These are phyloP conservation scores for Selenicereus undatus DNA, from an alignment of 148 eudicot species.

Conservation along the genomic window DNA sequence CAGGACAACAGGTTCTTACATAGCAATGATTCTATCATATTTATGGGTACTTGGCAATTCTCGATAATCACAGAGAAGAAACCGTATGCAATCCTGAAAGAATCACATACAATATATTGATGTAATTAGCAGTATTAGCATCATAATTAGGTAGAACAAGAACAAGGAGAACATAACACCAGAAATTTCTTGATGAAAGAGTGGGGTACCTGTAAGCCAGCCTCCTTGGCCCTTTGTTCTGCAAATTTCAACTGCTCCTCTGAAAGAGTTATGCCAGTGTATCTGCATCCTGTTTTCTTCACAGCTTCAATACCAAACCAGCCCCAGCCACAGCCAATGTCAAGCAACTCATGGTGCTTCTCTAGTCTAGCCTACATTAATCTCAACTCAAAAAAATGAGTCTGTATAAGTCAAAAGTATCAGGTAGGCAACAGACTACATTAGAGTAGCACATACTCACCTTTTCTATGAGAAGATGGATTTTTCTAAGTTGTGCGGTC, in stretches of 20 bases:
- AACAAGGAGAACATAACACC: too few species aligned
- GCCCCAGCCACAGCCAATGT: conserved; percentile 99
- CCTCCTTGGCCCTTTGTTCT: conserved; percentile 69
- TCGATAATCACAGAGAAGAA: conserved; percentile 82
- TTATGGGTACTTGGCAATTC: conserved; percentile 48
- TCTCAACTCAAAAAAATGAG: background rate
- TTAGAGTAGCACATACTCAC: conserved; percentile 20
- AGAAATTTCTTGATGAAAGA: background rate
- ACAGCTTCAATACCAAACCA: conserved; percentile 88
- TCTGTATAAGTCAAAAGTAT: background rate
- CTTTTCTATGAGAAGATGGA: conserved; percentile 60
- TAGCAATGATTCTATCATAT: conserved; percentile 76
- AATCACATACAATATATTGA: background rate
- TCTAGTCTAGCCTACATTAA: conserved; percentile 55
- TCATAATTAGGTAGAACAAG: too few species aligned
- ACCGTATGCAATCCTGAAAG: conserved; percentile 60
- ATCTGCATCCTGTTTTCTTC: conserved; percentile 80
- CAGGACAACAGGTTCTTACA: too few species aligned
- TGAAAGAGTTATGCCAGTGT: conserved; percentile 86
- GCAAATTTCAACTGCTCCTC: conserved; percentile 76
- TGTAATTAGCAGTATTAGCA: too few species aligned
- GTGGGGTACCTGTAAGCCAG: conserved; percentile 71
- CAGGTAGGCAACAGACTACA: background rate
- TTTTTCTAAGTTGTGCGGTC: conserved; percentile 71
- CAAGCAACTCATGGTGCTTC: conserved; percentile 73